A percentile compares a stretch with the other conserved stretches of the same genome.
These are phyloP conservation scores for Alternaria solani DNA, from an alignment of 2,329 filamentous ascomycete genomes.

Conservation along the genomic window DNA sequence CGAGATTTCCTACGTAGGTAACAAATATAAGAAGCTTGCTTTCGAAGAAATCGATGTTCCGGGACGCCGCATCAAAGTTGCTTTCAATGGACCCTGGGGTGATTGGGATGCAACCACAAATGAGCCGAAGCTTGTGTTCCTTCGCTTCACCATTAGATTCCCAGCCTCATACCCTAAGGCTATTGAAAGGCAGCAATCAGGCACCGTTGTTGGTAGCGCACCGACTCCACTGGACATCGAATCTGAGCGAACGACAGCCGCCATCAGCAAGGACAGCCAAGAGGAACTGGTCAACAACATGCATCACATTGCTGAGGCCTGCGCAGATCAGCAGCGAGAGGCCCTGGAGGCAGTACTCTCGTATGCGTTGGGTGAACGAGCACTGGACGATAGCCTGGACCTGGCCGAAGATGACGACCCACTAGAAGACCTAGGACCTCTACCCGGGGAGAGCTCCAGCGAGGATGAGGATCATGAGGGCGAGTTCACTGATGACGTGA, in stretches of 20 bases:
- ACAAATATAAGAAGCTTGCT: constrained; percentile 67
- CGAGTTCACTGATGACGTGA: constrained; percentile 56
- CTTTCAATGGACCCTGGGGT: constrained; percentile 69
- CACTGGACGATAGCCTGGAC: constrained; percentile 64
- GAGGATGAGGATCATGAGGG: constrained; percentile 76
- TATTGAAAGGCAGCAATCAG: constrained; percentile 47
- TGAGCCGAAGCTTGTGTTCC: constrained; percentile 58
- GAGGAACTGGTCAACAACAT: constrained; percentile 60
- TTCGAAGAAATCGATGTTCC: constrained; percentile 67
- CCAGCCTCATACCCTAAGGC: constrained; percentile 64
- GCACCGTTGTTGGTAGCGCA: constrained; percentile 38
- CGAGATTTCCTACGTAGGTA: constrained; percentile 68
- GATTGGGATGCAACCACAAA: constrained; percentile 41
- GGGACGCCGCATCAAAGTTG: constrained; percentile 62
- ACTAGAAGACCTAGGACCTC: constrained; percentile 49
- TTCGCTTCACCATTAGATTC: constrained; percentile 67
- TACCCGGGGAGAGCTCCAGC: constrained; percentile 77
- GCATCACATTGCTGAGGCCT: constrained; percentile 63
- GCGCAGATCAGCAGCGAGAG: constrained; percentile 61
- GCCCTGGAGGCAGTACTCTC: constrained; percentile 69
- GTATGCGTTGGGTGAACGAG: constrained; percentile 67
- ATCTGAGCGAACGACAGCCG: constrained; percentile 64
- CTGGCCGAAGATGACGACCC: constrained; percentile 62
- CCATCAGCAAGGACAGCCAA: constrained; percentile 60
- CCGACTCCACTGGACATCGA: constrained; percentile 60